Evolutionary conservation across 352 stramenopile genomes (phyloP), one percentile per base, ranked within the genome.

Genomic region (Phytopythium boreale): DNA sequence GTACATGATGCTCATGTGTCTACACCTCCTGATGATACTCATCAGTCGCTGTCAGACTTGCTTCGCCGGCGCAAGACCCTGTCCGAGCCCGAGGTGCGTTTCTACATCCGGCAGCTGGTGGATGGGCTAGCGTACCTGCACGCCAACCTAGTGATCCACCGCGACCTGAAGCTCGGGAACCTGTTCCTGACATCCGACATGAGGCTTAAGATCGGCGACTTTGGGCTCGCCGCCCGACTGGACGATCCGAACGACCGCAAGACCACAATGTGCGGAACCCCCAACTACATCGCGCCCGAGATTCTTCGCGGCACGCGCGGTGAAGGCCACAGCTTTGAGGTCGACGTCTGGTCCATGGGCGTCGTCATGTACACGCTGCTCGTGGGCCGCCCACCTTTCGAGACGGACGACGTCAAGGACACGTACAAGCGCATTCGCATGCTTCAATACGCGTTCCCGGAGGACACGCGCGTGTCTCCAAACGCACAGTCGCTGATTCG

Each of bases 341-440:
- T 99, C 6, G 97, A 99, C 71, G 91, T 99, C 43, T 99, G 97
- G 97, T 98, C 93, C 4, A 98, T 93, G 61, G 97, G 97, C 39
- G 96, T 99, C 9, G 97, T 99, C 68, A 93, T 98, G 71, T 99
- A 98, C 78, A 99, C 97, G 8, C 77, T 98, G 59, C 78, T 99
- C 2, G 92, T 99, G 7, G 97, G 97, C 8, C 96, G 96, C n/a
- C 97, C 97, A 20, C 97, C 97, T 0, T 99, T 98, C 62, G 96
- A 99, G 76, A 97, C 93, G 8, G 93, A 95, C 43, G 96, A 99
- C 69, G 96, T 99, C 19, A 99, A 99, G 65, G 87, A 96, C 49
- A 99, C 97, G 0, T 99, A 99, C 78, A 97, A 98, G 41, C 88
- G 96, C 49, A 99, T 99, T 61, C 80, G 98, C 34, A 87, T 87